Conservation (phyloP, 331 rosid species). For the Pyrus hybrid region DNA sequence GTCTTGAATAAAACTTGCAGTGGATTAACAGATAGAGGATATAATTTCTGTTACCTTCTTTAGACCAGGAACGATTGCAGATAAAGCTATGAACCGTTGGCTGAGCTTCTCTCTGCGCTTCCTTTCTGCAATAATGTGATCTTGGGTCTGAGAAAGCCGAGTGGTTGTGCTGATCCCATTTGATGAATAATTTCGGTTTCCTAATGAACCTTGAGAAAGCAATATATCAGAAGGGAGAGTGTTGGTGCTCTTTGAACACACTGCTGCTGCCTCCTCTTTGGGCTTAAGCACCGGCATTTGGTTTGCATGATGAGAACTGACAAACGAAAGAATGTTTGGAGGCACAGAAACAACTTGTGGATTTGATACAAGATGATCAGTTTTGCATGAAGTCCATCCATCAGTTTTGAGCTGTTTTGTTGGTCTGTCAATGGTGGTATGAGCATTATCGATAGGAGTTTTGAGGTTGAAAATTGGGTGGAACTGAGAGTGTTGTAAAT, state of each 20-base stretch:
- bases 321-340: conserved; percentile 47
- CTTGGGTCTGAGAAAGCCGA: conserved; percentile 42
- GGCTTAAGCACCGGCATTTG: conserved; percentile 56
- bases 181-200: neutral
- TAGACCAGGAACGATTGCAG: conserved; percentile 85
- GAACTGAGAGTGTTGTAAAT: conserved; percentile 6
- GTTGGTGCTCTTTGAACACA: conserved; percentile 23
- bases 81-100: conserved; percentile 66
- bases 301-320: conserved; percentile 26
- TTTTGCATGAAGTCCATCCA: conserved; percentile 39
- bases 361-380: conserved; percentile 27
- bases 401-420: conserved; percentile 41
- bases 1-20: neutral
- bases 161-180: neutral
- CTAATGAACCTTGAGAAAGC: conserved; percentile 37
- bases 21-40: neutral
- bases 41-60: conserved; percentile 55
- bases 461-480: conserved; percentile 34
- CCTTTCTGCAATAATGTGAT: conserved; percentile 80
- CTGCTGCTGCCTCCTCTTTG: conserved; percentile 42
- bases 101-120: conserved; percentile 79
- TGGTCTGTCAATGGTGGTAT: conserved; percentile 26
- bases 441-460: conserved; percentile 29
- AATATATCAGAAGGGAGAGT: conserved; percentile 34
- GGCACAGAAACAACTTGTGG: conserved; percentile 30